Evolutionary conservation across 208 protist genomes (phyloP), one percentile per base, ranked within the genome.

Genomic region (Trypanosoma avium): DNA sequence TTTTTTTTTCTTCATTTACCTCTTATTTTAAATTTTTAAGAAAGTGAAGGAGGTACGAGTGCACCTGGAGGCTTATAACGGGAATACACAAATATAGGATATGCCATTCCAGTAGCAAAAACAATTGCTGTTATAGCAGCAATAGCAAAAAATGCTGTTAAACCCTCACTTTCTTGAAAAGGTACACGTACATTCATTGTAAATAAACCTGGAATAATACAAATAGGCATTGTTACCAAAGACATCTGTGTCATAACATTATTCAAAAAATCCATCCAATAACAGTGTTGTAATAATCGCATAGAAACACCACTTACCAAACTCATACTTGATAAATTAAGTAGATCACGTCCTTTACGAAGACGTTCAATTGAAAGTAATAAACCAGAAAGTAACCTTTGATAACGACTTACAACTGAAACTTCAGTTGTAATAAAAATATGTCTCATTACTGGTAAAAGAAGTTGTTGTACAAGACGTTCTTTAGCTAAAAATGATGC

Each of bases 241-340:
- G 84, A 36, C 40, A 94, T 90, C 58, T 85, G 74, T 15, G 82
- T 75, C 69, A 92, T 78, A 33, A 94, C 77, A 66, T 84, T 67
- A 61, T 86, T 94, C 42, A 94, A 49, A 47, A 88, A 94, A 49
- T 94, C 88, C 84, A 94, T 89, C 40, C 75, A 82, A 66, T 94
- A 77, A 65, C 88, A 94, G 61, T 88, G 88, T 42, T 84, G 64
- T 4, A 88, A 35, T n/a, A 94, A 75, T 4, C 88, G 84, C 46
- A 87, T 83, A 0, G 74, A 76, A 42, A 94, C 88, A 29, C 88
- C 88, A 63, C 82, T 79, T 35, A 94, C 76, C 67, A 94, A 77
- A 45, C 75, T 88, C 82, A 94, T 86, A 71, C 75, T 91, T 33
- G 84, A 78, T 32, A 81, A 36, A 69, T 92, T 89, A 29, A 92